phyloP scores from a whole-genome alignment of 2,329 filamentous ascomycete species.

The Cytospora chrysosperma region DNA sequence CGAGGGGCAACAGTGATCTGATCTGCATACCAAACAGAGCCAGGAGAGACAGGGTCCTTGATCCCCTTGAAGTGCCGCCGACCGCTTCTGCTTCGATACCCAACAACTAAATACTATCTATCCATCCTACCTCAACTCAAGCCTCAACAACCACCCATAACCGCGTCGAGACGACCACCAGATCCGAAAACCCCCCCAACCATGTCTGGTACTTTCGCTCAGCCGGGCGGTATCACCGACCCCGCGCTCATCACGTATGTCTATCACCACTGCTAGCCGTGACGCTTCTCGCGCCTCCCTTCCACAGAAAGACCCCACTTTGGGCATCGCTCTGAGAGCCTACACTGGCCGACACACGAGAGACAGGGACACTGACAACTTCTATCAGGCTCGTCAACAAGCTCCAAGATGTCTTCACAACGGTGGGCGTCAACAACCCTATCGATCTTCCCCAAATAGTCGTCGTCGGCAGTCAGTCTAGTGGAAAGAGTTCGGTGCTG shows the following conservation, averaged over 20 bases:
- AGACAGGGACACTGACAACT: slow-evolving; percentile 19
- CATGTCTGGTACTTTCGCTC: slow-evolving; percentile 24
- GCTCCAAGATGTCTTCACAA: slow-evolving; percentile 98
- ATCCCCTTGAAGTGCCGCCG: slow-evolving; percentile 10
- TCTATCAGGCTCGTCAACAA: slow-evolving; percentile 83
- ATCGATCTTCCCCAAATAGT: slow-evolving; percentile 98
- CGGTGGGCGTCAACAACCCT: slow-evolving; percentile 97
- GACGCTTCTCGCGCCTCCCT: slow-evolving; percentile 3
- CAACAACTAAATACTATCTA: slow-evolving; percentile 9
- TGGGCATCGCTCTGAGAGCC: not conserved
- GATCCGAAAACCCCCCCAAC: not conserved
- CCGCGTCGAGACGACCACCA: slow-evolving; percentile 6
- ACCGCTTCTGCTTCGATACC: slow-evolving; percentile 12
- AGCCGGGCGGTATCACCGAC: slow-evolving; percentile 62
- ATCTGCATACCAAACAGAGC: slow-evolving; percentile 1
- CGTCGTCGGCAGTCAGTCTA: slow-evolving; percentile 97
- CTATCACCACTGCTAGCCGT: slow-evolving; percentile 17
- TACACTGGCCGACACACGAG: not conserved
- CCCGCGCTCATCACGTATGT: slow-evolving; percentile 64
- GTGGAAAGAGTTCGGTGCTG: slow-evolving; percentile 97
- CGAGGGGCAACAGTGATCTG: slow-evolving; percentile 6
- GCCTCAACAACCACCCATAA: slow-evolving; percentile 13
- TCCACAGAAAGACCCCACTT: not conserved
- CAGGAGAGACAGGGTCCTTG: slow-evolving; percentile 1
- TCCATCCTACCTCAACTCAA: not conserved